Base-by-base conservation (phyloP, 2,329 filamentous ascomycete species). In the Penicillium digitatum region DNA sequence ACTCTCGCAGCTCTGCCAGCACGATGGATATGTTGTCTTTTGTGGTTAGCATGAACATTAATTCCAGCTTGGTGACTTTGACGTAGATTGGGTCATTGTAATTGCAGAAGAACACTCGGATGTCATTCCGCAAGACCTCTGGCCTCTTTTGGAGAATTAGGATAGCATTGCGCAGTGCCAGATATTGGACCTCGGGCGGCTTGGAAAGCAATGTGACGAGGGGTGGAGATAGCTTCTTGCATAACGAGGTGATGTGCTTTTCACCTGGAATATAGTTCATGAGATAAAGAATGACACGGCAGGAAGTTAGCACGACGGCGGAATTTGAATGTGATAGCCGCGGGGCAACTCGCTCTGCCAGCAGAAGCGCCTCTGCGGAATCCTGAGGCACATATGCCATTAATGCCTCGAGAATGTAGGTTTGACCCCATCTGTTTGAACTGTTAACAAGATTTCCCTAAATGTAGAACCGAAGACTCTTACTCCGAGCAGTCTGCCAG, bases 21-120 rank as follows among this genome's bases (percentile, higher is more conserved):
- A 99, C 94, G 69, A 97, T 90, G 46, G 90, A 87, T 65, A 99
- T 99, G 71, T 99, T 99, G 67, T 87, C 88, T 74, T 96, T 91
- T 32, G 85, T 96, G 8, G 94, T 94, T 57, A 99, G 82, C 94
- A 97, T 99, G 75, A 99, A 99, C 63, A 99, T 97, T 65, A 99
- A 83, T 75, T 99, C 94, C 47, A 99, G 82, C 76, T 99, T 99
- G 16, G 94, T 99, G 48, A 99, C 94, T 75, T 99, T 99, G 76
- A 99, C 94, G 72, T 97, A 99, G 61, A 99, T 99, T 0, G 94
- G 94, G 69, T 99, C 94, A 72, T 99, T 99, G 76, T 99, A 99
- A 80, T 99, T 99, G 85, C 94, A 99, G 76, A 99, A 99, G 77
- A 99, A 99, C 31, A 99, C 94, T 44, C 94, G 86, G 59, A 99